These are phyloP conservation scores for Cadophora luteo-olivacea DNA, from an alignment of 2,329 filamentous ascomycete genomes.

Conservation along the genomic window DNA sequence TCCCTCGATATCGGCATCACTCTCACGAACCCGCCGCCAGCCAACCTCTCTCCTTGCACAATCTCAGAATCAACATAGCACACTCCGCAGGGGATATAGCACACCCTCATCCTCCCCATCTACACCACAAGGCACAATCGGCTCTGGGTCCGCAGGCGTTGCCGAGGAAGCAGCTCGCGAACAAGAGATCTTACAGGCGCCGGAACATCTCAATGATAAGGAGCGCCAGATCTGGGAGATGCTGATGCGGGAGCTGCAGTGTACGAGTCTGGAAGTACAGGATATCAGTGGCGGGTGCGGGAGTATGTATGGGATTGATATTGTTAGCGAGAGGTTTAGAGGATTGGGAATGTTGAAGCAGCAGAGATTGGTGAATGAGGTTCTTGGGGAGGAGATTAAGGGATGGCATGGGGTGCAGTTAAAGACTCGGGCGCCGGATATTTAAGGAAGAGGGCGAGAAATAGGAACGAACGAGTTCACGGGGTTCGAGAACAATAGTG, in stretches of 20 bases:
- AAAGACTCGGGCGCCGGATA: conserved; percentile 62
- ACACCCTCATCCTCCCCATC: conserved; percentile 12
- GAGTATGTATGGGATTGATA: conserved; percentile 86
- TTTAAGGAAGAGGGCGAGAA: neutral
- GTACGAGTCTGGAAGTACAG: conserved; percentile 56
- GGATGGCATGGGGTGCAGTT: conserved; percentile 85
- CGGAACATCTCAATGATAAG: conserved; percentile 59
- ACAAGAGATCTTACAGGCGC: conserved; percentile 47
- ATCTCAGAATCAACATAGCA: neutral
- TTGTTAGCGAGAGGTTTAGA: conserved; percentile 73
- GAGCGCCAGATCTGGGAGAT: conserved; percentile 65
- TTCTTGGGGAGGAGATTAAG: conserved; percentile 78
- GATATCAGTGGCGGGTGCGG: conserved; percentile 86
- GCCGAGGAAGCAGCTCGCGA: conserved; percentile 10
- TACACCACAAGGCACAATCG: conserved; percentile 28
- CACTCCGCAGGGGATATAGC: conserved; percentile 24
- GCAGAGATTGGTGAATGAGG: conserved; percentile 79
- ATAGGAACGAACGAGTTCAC: neutral
- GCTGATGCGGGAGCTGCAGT: conserved; percentile 43
- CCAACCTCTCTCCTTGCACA: neutral
- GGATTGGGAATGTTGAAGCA: conserved; percentile 79
- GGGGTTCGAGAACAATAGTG: neutral
- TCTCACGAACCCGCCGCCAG: neutral
- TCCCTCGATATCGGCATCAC: neutral
- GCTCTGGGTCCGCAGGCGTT: conserved; percentile 24